phyloP scores from a whole-genome alignment of 148 eudicot species.

The Fagopyrum homotropicum region DNA sequence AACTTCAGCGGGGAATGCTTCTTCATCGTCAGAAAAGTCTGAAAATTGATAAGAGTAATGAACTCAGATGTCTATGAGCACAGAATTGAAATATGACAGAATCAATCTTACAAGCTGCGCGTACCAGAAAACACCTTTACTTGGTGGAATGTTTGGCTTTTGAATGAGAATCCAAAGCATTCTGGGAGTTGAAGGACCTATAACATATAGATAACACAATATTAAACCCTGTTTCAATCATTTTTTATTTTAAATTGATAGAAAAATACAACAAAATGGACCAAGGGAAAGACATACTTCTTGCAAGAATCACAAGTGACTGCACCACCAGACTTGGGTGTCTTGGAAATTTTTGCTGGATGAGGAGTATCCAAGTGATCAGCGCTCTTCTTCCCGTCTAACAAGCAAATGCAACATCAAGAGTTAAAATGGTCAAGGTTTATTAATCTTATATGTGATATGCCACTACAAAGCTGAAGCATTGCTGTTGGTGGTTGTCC shows the following conservation, averaged over 20 bases:
- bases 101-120: slow-evolving; percentile 7
- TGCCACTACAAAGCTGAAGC: too few relatives aligned
- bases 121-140: slow-evolving; percentile 29
- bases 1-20: slow-evolving; percentile 13
- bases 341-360: slow-evolving; percentile 35
- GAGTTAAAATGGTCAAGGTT: background rate
- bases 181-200: slow-evolving; percentile 41
- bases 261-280: background rate
- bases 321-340: slow-evolving; percentile 41
- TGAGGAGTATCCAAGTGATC: slow-evolving; percentile 37
- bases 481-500: too few relatives aligned
- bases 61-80: background rate
- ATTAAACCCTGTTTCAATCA: background rate
- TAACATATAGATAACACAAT: background rate
- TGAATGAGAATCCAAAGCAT: slow-evolving; percentile 37
- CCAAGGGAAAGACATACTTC: slow-evolving; percentile 22
- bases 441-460: too few relatives aligned
- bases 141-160: slow-evolving; percentile 48
- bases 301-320: slow-evolving; percentile 33
- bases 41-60: background rate
- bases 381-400: slow-evolving; percentile 45
- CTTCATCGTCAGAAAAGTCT: slow-evolving; percentile 25
- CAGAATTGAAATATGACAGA: background rate
- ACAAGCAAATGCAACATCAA: background rate
- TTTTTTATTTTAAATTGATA: background rate